These are phyloP conservation scores for Penicillium egyptiacum DNA, from an alignment of 495 filamentous ascomycete species.

Conservation along the genomic window DNA sequence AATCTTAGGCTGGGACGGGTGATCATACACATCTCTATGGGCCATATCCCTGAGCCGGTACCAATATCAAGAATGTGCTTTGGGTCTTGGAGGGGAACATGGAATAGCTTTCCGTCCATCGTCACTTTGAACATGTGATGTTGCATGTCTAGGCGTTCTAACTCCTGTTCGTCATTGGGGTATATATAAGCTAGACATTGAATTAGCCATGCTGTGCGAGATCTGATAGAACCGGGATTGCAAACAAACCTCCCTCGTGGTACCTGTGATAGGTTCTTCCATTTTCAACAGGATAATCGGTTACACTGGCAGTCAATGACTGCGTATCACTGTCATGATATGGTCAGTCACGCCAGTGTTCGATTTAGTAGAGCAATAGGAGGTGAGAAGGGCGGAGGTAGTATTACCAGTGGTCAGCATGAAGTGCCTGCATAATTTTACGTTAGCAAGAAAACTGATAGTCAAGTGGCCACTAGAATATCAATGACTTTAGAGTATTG, in stretches of 20 bases:
- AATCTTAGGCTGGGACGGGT: constrained; percentile 14
- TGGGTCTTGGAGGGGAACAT: constrained; percentile 59
- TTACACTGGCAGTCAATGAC: constrained; percentile 52
- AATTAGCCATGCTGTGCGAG: constrained; percentile 15
- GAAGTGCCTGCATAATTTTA: constrained; percentile 21
- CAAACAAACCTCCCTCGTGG: constrained; percentile 53
- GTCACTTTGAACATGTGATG: constrained; percentile 58
- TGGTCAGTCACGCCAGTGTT: constrained; percentile 8
- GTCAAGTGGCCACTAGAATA: neutral
- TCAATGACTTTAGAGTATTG: neutral
- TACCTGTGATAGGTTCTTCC: constrained; percentile 58
- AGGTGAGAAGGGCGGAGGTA: neutral
- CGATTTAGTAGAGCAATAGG: neutral
- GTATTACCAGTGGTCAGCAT: constrained; percentile 28
- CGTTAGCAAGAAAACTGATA: constrained; percentile 25
- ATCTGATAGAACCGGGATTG: neutral
- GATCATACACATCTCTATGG: constrained; percentile 59
- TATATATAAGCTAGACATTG: constrained; percentile 47
- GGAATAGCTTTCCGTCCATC: constrained; percentile 53
- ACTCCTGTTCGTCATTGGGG: constrained; percentile 58
- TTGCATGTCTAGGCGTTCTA: constrained; percentile 59
- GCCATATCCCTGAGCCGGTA: constrained; percentile 71
- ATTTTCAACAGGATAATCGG: constrained; percentile 54
- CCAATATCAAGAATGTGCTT: constrained; percentile 65
- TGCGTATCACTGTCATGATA: constrained; percentile 43